Conservation (phyloP, 805 yeast species). For the Hanseniaspora guilliermondii region DNA sequence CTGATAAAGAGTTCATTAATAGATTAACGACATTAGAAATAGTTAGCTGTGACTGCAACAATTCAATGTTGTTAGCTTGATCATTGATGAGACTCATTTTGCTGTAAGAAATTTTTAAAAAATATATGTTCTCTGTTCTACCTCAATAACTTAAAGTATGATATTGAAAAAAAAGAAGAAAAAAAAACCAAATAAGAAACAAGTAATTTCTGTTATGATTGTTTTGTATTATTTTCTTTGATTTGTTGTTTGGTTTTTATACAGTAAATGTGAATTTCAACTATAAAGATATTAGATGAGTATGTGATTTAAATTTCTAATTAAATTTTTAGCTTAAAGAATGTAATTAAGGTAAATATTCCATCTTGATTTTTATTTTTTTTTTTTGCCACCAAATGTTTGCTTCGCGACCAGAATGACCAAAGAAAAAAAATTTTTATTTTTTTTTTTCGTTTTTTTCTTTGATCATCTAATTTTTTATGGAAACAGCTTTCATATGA, state of each 20-base stretch:
- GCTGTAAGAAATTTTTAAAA: too few relatives aligned
- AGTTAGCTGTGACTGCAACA: slow-evolving; percentile 7
- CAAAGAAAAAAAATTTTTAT: neutral
- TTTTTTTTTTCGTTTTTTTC: neutral
- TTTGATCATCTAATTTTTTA: neutral
- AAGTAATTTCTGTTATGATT: too few relatives aligned
- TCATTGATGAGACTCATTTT: neutral
- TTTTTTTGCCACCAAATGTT: neutral
- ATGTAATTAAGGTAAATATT: neutral
- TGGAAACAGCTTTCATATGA: neutral
- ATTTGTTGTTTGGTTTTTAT: too few relatives aligned
- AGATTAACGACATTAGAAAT: slow-evolving; percentile 2
- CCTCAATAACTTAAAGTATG: too few relatives aligned
- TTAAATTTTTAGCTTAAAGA: neutral
- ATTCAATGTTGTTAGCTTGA: neutral
- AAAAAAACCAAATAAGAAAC: too few relatives aligned
- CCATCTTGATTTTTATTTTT: neutral
- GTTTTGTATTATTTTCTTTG: too few relatives aligned
- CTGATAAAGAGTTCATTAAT: slow-evolving; percentile 18
- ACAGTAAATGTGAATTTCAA: too few relatives aligned
- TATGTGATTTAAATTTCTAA: too few relatives aligned
- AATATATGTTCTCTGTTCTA: too few relatives aligned
- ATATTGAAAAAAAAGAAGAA: too few relatives aligned
- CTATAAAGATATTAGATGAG: too few relatives aligned
- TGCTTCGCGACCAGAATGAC: neutral